Base-by-base conservation (phyloP, 768 basidiomycete genomes). In the Pisolithus microcarpus region DNA sequence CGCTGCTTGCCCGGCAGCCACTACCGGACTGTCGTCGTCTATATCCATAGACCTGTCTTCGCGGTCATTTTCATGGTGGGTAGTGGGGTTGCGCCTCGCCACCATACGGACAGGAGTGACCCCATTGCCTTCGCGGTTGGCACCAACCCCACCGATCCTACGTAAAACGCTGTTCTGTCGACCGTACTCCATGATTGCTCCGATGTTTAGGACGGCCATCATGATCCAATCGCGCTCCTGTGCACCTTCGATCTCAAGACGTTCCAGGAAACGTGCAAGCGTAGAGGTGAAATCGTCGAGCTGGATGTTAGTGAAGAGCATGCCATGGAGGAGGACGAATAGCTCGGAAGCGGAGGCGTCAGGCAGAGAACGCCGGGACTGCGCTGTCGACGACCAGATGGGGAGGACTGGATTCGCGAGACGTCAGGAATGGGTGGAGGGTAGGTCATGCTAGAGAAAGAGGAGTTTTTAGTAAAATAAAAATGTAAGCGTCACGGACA, bases 231-330 rank as follows among this genome's bases (percentile, higher is more conserved):
- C 91, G 26, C 84, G 81, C 62, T 84, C 86, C 56, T 87, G 80
- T 0, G 81, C 84, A 9, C 80, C 82, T 54, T 94, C 90, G 51
- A 93, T 85, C 48, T 83, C 77, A 3, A 95, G 77, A 38, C 89
- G 84, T 65, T 95, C 93, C 48, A 92, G 76, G 64, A 94, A 88
- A 18, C 91, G 85, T 1, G 85, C 86, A 23, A 93, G 78, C 0
- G 85, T 85, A 11, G 83, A 75, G 39, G 79, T 70, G 63, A 98
- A 98, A 64, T 93, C 88, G 65, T 99, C 96, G 24, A 99, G 81
- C 56, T 93, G 80, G 56, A 96, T 91, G 56, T 88, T 85, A 13
- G 96, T 98, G 70, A 97, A 97, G 1, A 99, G 76, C 92, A 97
- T 94, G 24, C 96, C 94, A 52, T 98, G 96, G 0, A 99, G 73